phyloP scores from a whole-genome alignment of 345 rosid genomes.

The Sonneratia caseolaris region DNA sequence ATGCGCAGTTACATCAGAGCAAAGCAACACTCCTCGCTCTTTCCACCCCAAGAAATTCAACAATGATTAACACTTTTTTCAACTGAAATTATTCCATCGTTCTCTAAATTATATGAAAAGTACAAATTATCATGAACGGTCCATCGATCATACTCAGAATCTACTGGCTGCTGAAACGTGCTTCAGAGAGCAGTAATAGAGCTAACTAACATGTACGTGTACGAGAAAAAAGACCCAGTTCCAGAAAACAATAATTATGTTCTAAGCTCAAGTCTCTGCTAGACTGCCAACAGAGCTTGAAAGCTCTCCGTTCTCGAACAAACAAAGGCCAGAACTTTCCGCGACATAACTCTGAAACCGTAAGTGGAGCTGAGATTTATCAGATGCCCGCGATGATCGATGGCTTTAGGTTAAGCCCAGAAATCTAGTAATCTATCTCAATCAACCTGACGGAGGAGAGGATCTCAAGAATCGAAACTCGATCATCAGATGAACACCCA shows the following conservation, averaged over 20 bases:
- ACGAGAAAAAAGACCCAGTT: neutral
- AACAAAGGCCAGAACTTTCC: neutral
- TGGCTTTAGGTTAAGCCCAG: neutral
- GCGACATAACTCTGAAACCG: neutral
- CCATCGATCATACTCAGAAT: neutral
- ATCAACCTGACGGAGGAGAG: neutral
- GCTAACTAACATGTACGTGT: neutral
- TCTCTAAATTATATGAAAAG: neutral
- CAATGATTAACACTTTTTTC: neutral
- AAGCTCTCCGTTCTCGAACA: neutral
- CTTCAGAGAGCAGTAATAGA: neutral
- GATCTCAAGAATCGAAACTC: neutral
- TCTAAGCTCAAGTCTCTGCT: neutral
- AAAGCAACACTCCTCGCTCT: neutral
- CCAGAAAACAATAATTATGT: neutral
- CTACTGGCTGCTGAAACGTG: neutral
- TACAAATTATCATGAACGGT: neutral
- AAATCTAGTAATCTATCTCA: neutral
- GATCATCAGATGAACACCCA: neutral
- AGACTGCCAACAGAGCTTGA: neutral
- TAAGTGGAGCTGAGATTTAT: neutral
- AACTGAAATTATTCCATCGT: neutral
- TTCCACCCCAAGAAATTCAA: neutral
- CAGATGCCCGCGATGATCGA: neutral
- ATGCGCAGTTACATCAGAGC: neutral